Evolutionary conservation across 768 basidiomycete species (phyloP), one percentile per base, ranked within the genome.

Genomic region (Leccinum variicolor): DNA sequence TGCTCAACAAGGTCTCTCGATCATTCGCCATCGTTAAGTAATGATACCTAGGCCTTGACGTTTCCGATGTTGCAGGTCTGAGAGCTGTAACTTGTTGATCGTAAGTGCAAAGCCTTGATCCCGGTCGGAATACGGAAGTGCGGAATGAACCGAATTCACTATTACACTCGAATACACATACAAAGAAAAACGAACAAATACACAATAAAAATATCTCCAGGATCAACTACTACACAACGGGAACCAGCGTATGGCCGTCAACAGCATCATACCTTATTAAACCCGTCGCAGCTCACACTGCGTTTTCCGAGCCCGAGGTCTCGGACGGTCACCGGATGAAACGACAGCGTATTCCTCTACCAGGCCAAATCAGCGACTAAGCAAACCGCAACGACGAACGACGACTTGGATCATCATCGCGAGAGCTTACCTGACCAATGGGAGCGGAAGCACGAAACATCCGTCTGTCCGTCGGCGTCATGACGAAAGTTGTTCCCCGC

Each of bases 1-100:
- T 94, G 21, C 81, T 77, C 11, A 93, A 65, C 33, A 98, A 77
- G 14, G 84, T 83, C 15, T 92, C 89, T 74, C 82, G 84, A 73
- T 92, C 90, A 62, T 79, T 64, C 28, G 78, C 62, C 78, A 79
- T 80, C 54, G 58, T 34, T 0, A n/a, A n/a, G n/a, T n/a, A 17
- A 31, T 62, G 0, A 21, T 19, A 45, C 19, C 43, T 21, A 43
- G 19, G 19, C 15, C 3, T 31, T 31, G 31, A 31, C 13, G 31
- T 13, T 33, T 33, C 31, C 11, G 13, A 2, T 31, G 3, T 34
- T 34, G 34, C 34, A 34, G 14, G 14, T 39, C 36, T 39, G 17
- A n/a, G 7, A 39, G 14, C 15, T 15, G 14, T 34, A 15, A 14
- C 14, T 14, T 34, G 33, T 3, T 14, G 34, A 36, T 36, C 15